Evolutionary conservation across 1,139 yeast species (phyloP).

Genomic region (Sugiyamaella castrensis): DNA sequence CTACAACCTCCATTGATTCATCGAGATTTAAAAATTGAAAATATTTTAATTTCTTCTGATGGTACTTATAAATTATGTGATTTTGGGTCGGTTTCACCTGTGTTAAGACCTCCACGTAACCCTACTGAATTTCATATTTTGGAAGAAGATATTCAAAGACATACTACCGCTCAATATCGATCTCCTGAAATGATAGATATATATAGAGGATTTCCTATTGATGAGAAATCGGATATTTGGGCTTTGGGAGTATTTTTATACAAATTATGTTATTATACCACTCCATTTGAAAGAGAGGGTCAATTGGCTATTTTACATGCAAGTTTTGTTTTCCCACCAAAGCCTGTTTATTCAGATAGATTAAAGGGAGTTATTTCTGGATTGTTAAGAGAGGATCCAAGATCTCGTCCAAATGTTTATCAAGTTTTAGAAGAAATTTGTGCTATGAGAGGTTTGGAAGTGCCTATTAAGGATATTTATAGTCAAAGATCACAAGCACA

Average conservation of each 20-base stretch:
- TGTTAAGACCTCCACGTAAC: slow-evolving; percentile 60
- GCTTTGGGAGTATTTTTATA: slow-evolving; percentile 90
- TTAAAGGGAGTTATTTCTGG: slow-evolving; percentile 58
- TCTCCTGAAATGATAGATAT: slow-evolving; percentile 96
- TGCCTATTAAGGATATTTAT: slow-evolving; percentile 47
- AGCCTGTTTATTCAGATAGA: slow-evolving; percentile 41
- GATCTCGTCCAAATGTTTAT: slow-evolving; percentile 79
- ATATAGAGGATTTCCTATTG: slow-evolving; percentile 78
- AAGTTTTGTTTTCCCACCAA: slow-evolving; percentile 54
- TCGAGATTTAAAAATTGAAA: slow-evolving; percentile 93
- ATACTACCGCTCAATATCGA: slow-evolving; percentile 97
- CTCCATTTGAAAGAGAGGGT: slow-evolving; percentile 83
- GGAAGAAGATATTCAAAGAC: slow-evolving; percentile 80
- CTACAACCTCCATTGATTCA: slow-evolving; percentile 79
- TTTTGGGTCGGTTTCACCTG: slow-evolving; percentile 86
- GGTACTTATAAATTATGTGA: slow-evolving; percentile 84
- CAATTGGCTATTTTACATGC: slow-evolving; percentile 65
- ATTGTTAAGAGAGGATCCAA: slow-evolving; percentile 75
- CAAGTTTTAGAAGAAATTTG: slow-evolving; percentile 75
- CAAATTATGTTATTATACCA: slow-evolving; percentile 87
- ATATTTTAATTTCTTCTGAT: slow-evolving; percentile 73
- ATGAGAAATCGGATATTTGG: slow-evolving; percentile 95
- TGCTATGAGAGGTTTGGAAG: slow-evolving; percentile 48
- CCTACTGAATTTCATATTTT: slow-evolving; percentile 64
- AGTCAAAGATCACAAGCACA: too few species aligned